Base-by-base conservation (phyloP, 805 yeast genomes). In the Candida methanosorbosa region DNA sequence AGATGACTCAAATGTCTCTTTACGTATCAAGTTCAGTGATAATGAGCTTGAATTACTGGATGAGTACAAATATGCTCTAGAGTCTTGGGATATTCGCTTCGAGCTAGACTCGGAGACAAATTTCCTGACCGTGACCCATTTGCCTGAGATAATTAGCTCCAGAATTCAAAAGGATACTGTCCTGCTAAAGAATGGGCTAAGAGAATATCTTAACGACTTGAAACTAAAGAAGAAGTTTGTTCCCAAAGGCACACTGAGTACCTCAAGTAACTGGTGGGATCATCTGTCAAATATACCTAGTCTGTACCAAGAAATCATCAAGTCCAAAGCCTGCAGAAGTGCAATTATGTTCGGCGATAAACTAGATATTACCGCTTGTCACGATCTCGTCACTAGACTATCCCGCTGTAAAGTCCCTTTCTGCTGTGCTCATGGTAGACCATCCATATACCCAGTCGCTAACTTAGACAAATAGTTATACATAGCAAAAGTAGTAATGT, bases 371-470 rank as follows among this genome's bases (percentile, higher is more conserved):
- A 38, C 34, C 0, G 70, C 77, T 34, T 78, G 84, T 55, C 39
- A 43, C 5, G 29, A 49, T 1, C 45, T 83, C 17, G 44, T 84
- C 0, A 23, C 32, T 1, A 40, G 55, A 2, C 59, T 85, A 20
- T 42, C 61, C 0, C 17, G 35, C 4, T 83, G 94, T 46, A 45
- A 56, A 12, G 54, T 65, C 15, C 94, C 95, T 0, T 80, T 82
- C 43, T 76, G 70, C 36, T 86, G 95, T 61, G 95, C 95, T 0
- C 95, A 85, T 52, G 94, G 94, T 0, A 56, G 95, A 37, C 94
- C 94, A 0, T 71, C 86, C 0, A 51, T 80, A 13, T 30, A 30
- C 21, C 33, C 33, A 6, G 4, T 30, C 3, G 33, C 33, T 3
- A 16, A 30, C 9, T 15, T 30, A n/a, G n/a, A n/a, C n/a, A n/a